phyloP scores from a whole-genome alignment of 2,329 filamentous ascomycete genomes.

The Ophiostoma quercus region DNA sequence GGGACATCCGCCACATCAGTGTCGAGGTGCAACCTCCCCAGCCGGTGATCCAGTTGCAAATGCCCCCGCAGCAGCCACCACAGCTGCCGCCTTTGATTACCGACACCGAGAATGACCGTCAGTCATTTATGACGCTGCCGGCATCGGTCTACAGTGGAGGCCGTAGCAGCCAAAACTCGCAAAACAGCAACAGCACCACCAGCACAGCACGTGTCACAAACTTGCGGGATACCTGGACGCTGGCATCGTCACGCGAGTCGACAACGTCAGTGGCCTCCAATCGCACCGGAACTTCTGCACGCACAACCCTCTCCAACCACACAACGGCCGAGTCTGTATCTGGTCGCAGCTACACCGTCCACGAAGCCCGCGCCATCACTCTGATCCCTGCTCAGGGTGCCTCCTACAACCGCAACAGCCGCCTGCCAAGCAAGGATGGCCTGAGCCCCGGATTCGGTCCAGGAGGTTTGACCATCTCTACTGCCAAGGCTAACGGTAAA shows the following conservation, averaged over 20 bases:
- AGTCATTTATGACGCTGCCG: slow-evolving; percentile 1
- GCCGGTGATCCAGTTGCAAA: neutral
- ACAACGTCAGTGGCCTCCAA: slow-evolving; percentile 30
- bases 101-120: neutral
- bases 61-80: neutral
- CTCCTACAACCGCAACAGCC: slow-evolving; percentile 4
- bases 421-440: neutral
- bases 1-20: neutral
- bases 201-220: slow-evolving; percentile 2
- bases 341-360: slow-evolving; percentile 24
- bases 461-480: neutral
- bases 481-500: neutral
- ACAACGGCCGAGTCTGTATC: neutral
- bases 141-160: neutral
- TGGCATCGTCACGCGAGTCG: slow-evolving; percentile 36
- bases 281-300: slow-evolving; percentile 8
- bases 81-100: neutral
- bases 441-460: neutral
- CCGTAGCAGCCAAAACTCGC: slow-evolving; percentile 3
- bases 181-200: slow-evolving; percentile 21
- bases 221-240: neutral
- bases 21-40: neutral
- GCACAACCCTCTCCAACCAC: neutral
- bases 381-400: slow-evolving; percentile 33
- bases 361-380: slow-evolving; percentile 40